Percentiles rank a stretch among this genome's conserved stretches.
These are phyloP conservation scores for Fusarium aywerte DNA, from an alignment of 2,329 filamentous ascomycete genomes.

Conservation along the genomic window DNA sequence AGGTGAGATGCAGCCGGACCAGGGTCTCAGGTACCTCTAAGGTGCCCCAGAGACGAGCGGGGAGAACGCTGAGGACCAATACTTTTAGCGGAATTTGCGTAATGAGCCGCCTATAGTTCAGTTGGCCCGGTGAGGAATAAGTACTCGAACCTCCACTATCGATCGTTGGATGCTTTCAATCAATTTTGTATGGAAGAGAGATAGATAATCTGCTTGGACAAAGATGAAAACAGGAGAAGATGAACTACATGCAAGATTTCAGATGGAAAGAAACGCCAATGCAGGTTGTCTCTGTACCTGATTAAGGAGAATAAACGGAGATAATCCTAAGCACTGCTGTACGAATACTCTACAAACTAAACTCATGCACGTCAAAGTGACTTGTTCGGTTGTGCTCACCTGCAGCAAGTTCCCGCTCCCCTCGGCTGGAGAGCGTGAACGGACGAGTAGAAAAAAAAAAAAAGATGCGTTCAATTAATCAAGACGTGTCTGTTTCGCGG, in stretches of 20 bases:
- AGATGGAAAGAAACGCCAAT: not conserved
- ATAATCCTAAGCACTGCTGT: not conserved
- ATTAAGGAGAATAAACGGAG: constrained; percentile 23
- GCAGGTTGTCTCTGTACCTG: constrained; percentile 10
- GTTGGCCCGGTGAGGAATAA: constrained; percentile 25
- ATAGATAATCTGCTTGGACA: not conserved
- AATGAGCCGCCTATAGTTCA: constrained; percentile 24
- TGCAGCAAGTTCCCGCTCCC: constrained; percentile 26
- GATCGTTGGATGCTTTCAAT: constrained; percentile 15
- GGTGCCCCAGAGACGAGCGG: constrained; percentile 29
- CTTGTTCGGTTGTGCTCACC: constrained; percentile 40
- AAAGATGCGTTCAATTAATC: constrained; percentile 50
- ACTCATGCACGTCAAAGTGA: constrained; percentile 40
- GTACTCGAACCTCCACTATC: not conserved
- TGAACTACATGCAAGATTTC: not conserved
- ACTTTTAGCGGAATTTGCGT: constrained; percentile 30
- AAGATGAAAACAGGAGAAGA: constrained; percentile 8
- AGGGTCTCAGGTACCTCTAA: constrained; percentile 37
- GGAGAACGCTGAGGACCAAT: constrained; percentile 34
- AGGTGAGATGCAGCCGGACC: constrained; percentile 29
- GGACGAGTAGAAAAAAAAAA: not conserved
- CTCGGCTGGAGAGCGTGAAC: constrained; percentile 26
- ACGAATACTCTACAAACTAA: not conserved
- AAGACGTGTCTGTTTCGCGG: constrained; percentile 60
- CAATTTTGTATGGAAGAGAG: not conserved